A percentile compares a stretch with the other conserved stretches of the same genome.
phyloP scores from a whole-genome alignment of 257 asterid genomes.

The Marsdenia floribunda region DNA sequence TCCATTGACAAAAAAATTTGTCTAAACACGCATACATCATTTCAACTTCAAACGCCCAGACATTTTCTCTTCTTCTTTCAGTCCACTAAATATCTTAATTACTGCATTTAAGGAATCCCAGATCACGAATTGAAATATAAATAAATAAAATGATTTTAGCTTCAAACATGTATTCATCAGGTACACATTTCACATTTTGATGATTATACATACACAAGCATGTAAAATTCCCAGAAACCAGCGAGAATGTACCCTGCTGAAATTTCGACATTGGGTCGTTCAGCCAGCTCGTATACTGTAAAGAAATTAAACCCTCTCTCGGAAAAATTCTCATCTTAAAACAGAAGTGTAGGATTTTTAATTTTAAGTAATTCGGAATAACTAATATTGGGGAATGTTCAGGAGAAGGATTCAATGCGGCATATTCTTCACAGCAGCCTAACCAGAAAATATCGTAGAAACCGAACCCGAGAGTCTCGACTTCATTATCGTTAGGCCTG shows the following conservation, averaged over 20 bases:
- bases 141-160: not conserved
- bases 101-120: not conserved
- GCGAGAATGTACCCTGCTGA: not conserved
- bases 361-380: not conserved
- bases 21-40: not conserved
- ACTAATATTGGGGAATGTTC: not conserved
- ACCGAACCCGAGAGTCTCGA: conserved; percentile 33
- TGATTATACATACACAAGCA: not conserved
- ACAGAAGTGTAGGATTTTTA: not conserved
- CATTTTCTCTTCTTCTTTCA: not conserved
- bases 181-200: not conserved
- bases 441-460: conserved; percentile 30
- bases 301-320: not conserved
- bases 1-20: not conserved
- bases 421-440: not conserved
- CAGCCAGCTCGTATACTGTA: not conserved
- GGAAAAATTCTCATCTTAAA: conserved; percentile 1
- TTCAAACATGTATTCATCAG: not conserved
- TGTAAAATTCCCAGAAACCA: not conserved
- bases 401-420: conserved; percentile 17
- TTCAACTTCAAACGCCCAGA: not conserved
- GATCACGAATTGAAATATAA: not conserved
- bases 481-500: conserved; percentile 45
- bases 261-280: not conserved
- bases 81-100: not conserved